Evolutionary conservation across 305 asterid genomes (phyloP).

Genomic region (Ilex paraguariensis): DNA sequence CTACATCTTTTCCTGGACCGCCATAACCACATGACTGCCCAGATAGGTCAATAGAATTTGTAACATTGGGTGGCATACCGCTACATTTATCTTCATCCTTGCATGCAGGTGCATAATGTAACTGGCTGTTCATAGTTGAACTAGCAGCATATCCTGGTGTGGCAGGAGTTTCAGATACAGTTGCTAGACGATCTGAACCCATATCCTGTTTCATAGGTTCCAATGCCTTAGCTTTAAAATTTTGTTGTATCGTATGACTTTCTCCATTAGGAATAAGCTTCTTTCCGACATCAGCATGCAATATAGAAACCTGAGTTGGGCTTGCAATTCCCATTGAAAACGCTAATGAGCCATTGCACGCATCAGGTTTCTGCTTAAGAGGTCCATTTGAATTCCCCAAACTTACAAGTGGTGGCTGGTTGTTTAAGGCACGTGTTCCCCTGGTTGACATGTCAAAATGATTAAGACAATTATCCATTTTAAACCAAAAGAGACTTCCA

Average conservation of each 20-base stretch:
- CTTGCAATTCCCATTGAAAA: conserved; percentile 44
- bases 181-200: conserved; percentile 23
- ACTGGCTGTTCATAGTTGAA: not conserved
- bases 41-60: too few relatives aligned
- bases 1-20: too few relatives aligned
- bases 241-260: conserved; percentile 30
- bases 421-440: conserved; percentile 72
- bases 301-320: conserved; percentile 35
- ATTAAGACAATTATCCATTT: not conserved
- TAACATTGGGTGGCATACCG: too few relatives aligned
- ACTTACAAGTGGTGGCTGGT: conserved; percentile 39
- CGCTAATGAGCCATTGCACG: conserved; percentile 22
- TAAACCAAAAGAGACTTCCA: conserved; percentile 12
- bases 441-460: conserved; percentile 28
- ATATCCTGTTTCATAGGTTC: conserved; percentile 27
- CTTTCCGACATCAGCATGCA: conserved; percentile 35
- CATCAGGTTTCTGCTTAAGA: conserved; percentile 31
- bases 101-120: too few relatives aligned
- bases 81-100: too few relatives aligned
- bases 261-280: conserved; percentile 34
- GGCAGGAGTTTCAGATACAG: not conserved
- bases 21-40: too few relatives aligned
- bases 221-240: conserved; percentile 25
- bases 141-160: not conserved
- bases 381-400: conserved; percentile 39